phyloP scores from a whole-genome alignment of 208 protist genomes.

The Crithidia acanthocephali region DNA sequence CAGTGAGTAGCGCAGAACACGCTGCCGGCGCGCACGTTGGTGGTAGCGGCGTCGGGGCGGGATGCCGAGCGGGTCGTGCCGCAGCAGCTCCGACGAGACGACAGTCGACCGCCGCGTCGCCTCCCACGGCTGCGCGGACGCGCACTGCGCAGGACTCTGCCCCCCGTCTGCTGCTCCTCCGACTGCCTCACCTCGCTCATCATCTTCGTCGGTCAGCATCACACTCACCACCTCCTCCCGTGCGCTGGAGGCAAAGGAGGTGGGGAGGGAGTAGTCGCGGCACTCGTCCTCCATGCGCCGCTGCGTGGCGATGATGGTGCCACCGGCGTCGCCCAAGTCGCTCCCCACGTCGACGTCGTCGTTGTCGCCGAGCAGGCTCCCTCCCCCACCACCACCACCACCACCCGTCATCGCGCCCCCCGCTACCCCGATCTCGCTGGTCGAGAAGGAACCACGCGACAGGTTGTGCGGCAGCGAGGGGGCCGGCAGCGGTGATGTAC shows the following conservation, averaged over 20 bases:
- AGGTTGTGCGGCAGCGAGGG: slow-evolving; percentile 5
- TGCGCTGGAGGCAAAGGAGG: slow-evolving; percentile 30
- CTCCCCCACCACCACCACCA: neutral
- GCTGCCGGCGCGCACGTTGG: slow-evolving; percentile 45
- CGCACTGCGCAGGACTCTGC: neutral
- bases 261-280: slow-evolving; percentile 36
- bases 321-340: neutral
- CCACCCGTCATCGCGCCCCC: neutral
- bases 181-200: neutral
- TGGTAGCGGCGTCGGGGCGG: slow-evolving; percentile 14
- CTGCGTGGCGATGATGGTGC: neutral
- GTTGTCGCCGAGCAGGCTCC: slow-evolving; percentile 28
- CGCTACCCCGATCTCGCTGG: neutral
- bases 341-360: slow-evolving; percentile 20
- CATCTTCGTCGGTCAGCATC: slow-evolving; percentile 30
- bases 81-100: slow-evolving; percentile 18
- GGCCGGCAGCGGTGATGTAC: neutral
- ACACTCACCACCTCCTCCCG: slow-evolving; percentile 43
- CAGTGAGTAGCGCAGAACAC: slow-evolving; percentile 66
- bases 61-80: slow-evolving; percentile 1
- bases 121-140: slow-evolving; percentile 1
- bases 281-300: slow-evolving; percentile 30
- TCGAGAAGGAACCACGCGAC: neutral
- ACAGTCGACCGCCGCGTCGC: slow-evolving; percentile 5
- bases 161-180: neutral